Base-by-base conservation (phyloP, 768 basidiomycete species). In the Tylopilus rubrobrunneus region DNA sequence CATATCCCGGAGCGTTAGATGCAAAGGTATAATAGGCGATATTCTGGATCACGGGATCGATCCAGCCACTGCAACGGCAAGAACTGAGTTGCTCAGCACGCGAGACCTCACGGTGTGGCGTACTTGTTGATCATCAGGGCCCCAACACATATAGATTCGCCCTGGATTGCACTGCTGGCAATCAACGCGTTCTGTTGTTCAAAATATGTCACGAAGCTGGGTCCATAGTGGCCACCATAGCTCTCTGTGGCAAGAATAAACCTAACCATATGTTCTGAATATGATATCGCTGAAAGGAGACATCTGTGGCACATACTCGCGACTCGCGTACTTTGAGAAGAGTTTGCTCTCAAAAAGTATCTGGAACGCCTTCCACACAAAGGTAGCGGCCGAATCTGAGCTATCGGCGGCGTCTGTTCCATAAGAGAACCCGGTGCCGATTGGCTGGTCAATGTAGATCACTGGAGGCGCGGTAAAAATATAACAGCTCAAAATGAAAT, bases 391-490 rank as follows among this genome's bases (percentile, higher is more conserved):
- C 17, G 78, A 54, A 29, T 77, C 62, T 0, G 72, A 74, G 45
- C 61, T 73, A 57, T 85, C 82, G n/a, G 83, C 80, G 0, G 74
- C 76, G 49, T 79, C 76, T 0, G 65, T 74, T 14, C 85, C 84
- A 49, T 76, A 78, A 0, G 84, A 86, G 62, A 85, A 85, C 4
- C 85, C 84, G 0, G 82, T 78, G 0, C 83, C 83, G 39, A 86
- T 81, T 4, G 84, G 85, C 61, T 86, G 84, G 64, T 86, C 84
- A 33, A 86, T 82, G 62, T 86, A 86, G 29, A 87, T 81, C 68
- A 87, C 84, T 86, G 48, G 0, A 11, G 9, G 6, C 17, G 10
- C 7, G 1, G 49, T 17, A 11, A 52, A 45, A 45, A 45, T 19
- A 42, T 40, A 15, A 15, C 27, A 17, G 17, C 9, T 27, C 23